Evolutionary conservation across 2,329 filamentous ascomycete species (phyloP), one percentile per base, ranked within the genome.

Genomic region (Fusarium protoensiforme): DNA sequence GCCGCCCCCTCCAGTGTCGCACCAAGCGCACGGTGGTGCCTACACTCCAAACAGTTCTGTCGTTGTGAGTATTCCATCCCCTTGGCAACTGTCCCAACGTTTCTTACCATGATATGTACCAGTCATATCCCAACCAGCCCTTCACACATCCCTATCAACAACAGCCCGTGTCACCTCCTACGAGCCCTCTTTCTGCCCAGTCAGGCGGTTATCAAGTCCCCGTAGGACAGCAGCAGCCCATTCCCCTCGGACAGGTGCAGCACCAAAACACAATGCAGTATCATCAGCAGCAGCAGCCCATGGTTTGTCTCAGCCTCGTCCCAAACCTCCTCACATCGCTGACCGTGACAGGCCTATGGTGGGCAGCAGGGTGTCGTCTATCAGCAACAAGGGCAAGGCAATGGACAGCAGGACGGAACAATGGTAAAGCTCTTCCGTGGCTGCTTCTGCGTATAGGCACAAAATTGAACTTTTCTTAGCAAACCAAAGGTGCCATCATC

Each of bases 341-440:
- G 2, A 77, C 58, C 10, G 56, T 3, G 14, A 1, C 18, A 77
- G 75, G 46, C 70, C 54, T 73, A 74, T 20, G 64, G 64, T 51
- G 66, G 68, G 27, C 75, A 77, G 48, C 73, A 77, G 59, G 71
- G 65, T 39, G 59, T 61, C 35, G 33, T 74, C 20, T 75, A 76
- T 64, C 66, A 67, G n/a, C 75, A 77, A 51, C 75, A 77, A 46
- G 75, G 67, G 24, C 64, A 65, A 14, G 54, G 67, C 41, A 64
- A 67, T 62, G 73, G 73, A 65, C 74, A 71, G 67, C 74, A 75
- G 65, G 75, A 77, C 20, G 72, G 75, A 48, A 62, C 67, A 70
- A 77, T 77, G 75, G 75, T 77, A 77, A 77, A 77, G 74, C 68
- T 77, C 68, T 78, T 77, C 72, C 74, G 74, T 22, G 75, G 75